phyloP scores from a whole-genome alignment of 2,329 filamentous ascomycete species.

The Clonostachys sp. region DNA sequence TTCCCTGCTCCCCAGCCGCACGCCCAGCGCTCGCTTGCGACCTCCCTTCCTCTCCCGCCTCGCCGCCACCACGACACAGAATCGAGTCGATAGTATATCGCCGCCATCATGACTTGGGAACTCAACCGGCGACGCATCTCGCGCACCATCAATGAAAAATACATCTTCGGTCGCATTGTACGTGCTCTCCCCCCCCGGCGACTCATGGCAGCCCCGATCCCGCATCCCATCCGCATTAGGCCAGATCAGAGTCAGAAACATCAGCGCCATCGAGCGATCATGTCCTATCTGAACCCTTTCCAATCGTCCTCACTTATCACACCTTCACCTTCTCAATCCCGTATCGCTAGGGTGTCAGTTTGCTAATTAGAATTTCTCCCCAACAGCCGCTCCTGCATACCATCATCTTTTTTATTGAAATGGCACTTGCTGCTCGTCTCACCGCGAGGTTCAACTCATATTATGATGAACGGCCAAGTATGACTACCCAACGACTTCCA shows the following conservation, averaged over 20 bases:
- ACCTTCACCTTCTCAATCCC: slow-evolving; percentile 1
- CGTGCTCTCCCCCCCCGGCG: slow-evolving; percentile 25
- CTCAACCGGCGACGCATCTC: slow-evolving; percentile 55
- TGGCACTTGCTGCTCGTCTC: slow-evolving; percentile 78
- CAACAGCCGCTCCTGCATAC: slow-evolving; percentile 80
- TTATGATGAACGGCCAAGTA: slow-evolving; percentile 85
- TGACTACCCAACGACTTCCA: slow-evolving; percentile 13
- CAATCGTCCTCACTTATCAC: slow-evolving; percentile 6
- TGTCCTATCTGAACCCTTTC: background rate
- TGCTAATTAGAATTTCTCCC: slow-evolving; percentile 4
- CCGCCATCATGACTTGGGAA: slow-evolving; percentile 48
- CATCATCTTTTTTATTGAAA: slow-evolving; percentile 81
- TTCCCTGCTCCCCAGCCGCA: background rate
- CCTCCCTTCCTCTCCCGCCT: background rate
- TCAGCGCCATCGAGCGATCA: background rate
- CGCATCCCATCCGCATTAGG: too few relatives aligned
- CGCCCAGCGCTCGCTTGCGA: background rate
- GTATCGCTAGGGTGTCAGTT: slow-evolving; percentile 12
- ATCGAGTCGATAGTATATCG: too few relatives aligned
- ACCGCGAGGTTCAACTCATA: slow-evolving; percentile 87
- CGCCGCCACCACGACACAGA: too few relatives aligned
- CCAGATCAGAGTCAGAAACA: too few relatives aligned
- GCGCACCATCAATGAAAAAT: slow-evolving; percentile 60
- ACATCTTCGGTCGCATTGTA: slow-evolving; percentile 70
- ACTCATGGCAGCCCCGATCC: too few relatives aligned